phyloP scores from a whole-genome alignment of 164 flowering plant species.

The Kalanchoe fedtschenkoi region DNA sequence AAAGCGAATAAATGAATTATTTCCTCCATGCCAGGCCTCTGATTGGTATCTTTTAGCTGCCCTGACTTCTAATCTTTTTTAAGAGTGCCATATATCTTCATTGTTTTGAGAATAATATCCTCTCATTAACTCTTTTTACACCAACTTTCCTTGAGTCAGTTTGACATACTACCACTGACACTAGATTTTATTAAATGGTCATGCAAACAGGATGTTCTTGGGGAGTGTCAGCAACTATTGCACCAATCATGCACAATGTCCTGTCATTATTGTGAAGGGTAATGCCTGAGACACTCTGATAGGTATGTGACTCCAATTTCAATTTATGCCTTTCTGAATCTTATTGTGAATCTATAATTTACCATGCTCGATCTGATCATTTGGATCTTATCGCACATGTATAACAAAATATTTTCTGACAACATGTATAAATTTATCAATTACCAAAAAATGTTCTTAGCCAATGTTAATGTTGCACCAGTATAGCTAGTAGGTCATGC shows the following conservation, averaged over 20 bases:
- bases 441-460: neutral
- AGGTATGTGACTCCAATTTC: constrained; percentile 12
- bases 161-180: too few species aligned
- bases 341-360: too few species aligned
- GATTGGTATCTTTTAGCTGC: too few species aligned
- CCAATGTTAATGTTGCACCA: too few species aligned
- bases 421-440: neutral
- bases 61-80: too few species aligned
- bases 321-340: neutral
- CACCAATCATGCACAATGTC: constrained; percentile 46
- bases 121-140: too few species aligned
- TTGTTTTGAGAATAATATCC: neutral
- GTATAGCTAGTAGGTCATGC: neutral
- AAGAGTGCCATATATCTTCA: neutral
- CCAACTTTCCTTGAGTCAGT: too few species aligned
- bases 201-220: constrained; percentile 50
- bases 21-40: too few species aligned
- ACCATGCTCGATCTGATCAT: too few species aligned
- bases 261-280: constrained; percentile 43
- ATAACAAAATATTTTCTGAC: neutral
- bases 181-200: neutral
- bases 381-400: neutral
- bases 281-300: constrained; percentile 9
- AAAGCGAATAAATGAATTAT: too few species aligned
- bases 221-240: constrained; percentile 83